These are phyloP conservation scores for Myxozyma lipomycoides DNA, from an alignment of 805 yeast species.

Conservation along the genomic window DNA sequence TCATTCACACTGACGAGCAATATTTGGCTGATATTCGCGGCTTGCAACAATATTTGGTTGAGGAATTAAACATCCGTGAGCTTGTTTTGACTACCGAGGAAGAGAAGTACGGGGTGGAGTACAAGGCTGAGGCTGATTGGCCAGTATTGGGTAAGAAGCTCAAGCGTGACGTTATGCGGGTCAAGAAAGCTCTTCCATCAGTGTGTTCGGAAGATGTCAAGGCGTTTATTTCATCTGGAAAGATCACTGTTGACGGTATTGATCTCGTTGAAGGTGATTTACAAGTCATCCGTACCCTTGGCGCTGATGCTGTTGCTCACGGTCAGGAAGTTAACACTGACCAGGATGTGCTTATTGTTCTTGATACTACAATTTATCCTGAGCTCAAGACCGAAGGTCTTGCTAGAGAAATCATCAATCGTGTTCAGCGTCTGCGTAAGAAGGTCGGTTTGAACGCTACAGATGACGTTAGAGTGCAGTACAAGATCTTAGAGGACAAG, in stretches of 20 bases:
- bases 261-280: constrained; percentile 82
- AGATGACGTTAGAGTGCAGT: constrained; percentile 88
- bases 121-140: constrained; percentile 97
- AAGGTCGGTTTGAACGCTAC: constrained; percentile 92
- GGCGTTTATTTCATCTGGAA: constrained; percentile 64
- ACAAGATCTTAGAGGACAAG: constrained; percentile 57
- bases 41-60: constrained; percentile 72
- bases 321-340: constrained; percentile 88
- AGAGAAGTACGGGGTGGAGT: constrained; percentile 83
- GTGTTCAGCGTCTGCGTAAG: constrained; percentile 96
- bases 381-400: constrained; percentile 90
- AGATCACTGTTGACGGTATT: constrained; percentile 83
- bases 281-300: constrained; percentile 83
- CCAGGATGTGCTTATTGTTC: constrained; percentile 80
- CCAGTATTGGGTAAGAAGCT: constrained; percentile 96
- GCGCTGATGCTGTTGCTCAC: constrained; percentile 47
- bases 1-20: constrained; percentile 70
- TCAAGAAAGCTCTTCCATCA: constrained; percentile 85
- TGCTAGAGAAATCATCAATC: constrained; percentile 93
- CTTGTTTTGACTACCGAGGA: constrained; percentile 86
- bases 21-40: constrained; percentile 76
- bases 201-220: constrained; percentile 81
- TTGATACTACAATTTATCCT: constrained; percentile 82
- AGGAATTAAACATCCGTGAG: constrained; percentile 90
- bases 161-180: constrained; percentile 88